phyloP scores from a whole-genome alignment of 192 early-diverging fungal genomes.

The Podila verticillata region DNA sequence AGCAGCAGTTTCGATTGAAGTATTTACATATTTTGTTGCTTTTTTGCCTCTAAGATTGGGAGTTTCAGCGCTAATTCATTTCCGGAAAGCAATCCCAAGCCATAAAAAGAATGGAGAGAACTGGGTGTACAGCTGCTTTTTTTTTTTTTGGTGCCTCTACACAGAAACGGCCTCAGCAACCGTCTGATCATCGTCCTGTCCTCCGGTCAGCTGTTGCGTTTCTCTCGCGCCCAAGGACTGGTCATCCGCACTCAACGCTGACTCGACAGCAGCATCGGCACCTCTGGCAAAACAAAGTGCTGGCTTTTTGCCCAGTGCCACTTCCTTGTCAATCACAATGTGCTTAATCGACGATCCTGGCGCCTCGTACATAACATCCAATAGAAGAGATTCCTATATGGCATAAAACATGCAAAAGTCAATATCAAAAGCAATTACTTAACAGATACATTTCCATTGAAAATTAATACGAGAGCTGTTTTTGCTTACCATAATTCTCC shows the following conservation, averaged over 20 bases:
- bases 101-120: too few relatives aligned
- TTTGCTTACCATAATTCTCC: constrained; percentile 80
- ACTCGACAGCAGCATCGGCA: constrained; percentile 34
- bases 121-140: too few relatives aligned
- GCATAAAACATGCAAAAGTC: background rate
- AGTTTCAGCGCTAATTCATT: too few relatives aligned
- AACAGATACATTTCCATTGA: too few relatives aligned
- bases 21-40: too few relatives aligned
- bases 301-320: constrained; percentile 67
- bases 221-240: background rate
- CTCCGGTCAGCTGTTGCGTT: background rate
- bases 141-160: background rate
- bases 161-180: constrained; percentile 31
- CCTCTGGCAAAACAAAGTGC: constrained; percentile 67
- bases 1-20: too few relatives aligned
- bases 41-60: too few relatives aligned
- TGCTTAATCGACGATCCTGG: constrained; percentile 77
- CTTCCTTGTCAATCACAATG: constrained; percentile 77
- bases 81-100: too few relatives aligned
- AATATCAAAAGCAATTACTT: background rate
- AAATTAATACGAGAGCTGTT: background rate
- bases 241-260: constrained; percentile 32
- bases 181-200: constrained; percentile 22
- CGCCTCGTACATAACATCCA: constrained; percentile 85
- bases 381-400: constrained; percentile 74